Evolutionary conservation across 2,329 filamentous ascomycete species (phyloP), one percentile per base, ranked within the genome.

Genomic region (Fulvia fulva): DNA sequence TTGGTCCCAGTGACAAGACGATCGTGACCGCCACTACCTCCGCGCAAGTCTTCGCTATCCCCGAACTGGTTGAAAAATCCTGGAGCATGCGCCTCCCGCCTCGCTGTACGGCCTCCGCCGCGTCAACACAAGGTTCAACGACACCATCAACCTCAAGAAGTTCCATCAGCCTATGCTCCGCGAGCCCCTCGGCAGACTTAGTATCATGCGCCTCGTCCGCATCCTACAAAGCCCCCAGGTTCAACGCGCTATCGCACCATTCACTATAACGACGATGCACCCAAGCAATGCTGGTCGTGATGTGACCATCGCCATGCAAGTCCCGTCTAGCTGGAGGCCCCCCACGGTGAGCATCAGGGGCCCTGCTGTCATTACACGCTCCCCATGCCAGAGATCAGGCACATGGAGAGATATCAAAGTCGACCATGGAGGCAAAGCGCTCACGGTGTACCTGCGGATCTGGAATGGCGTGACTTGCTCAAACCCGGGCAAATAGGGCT

Each of bases 51-150:
- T 60, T 60, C 47, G 55, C 23, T 21, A 34, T 55, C 34, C 41
- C 55, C 5, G 54, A 60, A 21, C 51, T 60, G 11, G n/a, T 55
- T 37, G 55, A 54, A 22, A 46, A 25, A 60, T 57, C 25, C 58
- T 60, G 12, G 11, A 41, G 6, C 4, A 51, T 12, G n/a, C 54
- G 9, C 14, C 41, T 23, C 26, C 51, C 3, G 25, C 45, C n/a
- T 16, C 51, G 21, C 51, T 60, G 28, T 46, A 51, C 37, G 30
- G 14, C 8, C 43, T 60, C 6, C 58, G 37, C 11, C 50, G 55
- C 2, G 51, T 57, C 51, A 60, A 60, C 54, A 51, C 25, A 5
- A 53, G 14, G 25, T 60, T 54, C 51, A 32, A 47, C 21, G 55
- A 51, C 37, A 54, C 22, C 30, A 60, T 60, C 28, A n/a, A 28